Evolutionary conservation across 202 grass and related monocot species (phyloP), one percentile per base, ranked within the genome.

Genomic region (Musa balbisiana): DNA sequence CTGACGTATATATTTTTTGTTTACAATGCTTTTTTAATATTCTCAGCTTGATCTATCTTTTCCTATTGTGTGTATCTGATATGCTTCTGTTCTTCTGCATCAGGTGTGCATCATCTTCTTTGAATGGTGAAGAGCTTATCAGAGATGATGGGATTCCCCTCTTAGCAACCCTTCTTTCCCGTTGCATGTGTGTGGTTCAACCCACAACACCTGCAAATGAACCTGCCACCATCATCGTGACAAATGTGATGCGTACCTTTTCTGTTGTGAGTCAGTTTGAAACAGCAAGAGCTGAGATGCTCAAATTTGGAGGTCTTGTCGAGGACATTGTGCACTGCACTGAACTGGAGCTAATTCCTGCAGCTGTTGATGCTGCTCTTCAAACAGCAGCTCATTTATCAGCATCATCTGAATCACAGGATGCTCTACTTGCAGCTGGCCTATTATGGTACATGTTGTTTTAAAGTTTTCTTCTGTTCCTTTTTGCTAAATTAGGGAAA

Each of bases 111-210:
- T 93, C 95, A 14, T 99, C 95, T 73, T 92, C 89, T 65, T 81
- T 99, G 81, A 99, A 99, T 83, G 95, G 95, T 53, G 95, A 94
- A 88, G 95, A 99, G 75, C 83, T 99, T 71, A 99, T 99, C 72
- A 83, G 95, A 81, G 95, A 99, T 33, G 87, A 91, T 78, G 95
- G 95, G 73, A 94, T 99, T 76, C 91, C 91, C 8, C 90, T 99
- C 66, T 83, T 99, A 82, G 88, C 89, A 78, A 92, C 91, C 60
- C 95, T 99, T 85, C 87, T 99, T 81, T 99, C 95, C 62, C 95
- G 95, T 56, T 99, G 89, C 82, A 94, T 99, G 89, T 86, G 91
- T 81, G 88, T 99, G 13, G 83, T 99, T 86, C 95, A 99, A 76
- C 91, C 95, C 49, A 99, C 89, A 78, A 99, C 95, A 74, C 85